Conservation (phyloP, 345 rosid species). For the Psidium guajava region DNA sequence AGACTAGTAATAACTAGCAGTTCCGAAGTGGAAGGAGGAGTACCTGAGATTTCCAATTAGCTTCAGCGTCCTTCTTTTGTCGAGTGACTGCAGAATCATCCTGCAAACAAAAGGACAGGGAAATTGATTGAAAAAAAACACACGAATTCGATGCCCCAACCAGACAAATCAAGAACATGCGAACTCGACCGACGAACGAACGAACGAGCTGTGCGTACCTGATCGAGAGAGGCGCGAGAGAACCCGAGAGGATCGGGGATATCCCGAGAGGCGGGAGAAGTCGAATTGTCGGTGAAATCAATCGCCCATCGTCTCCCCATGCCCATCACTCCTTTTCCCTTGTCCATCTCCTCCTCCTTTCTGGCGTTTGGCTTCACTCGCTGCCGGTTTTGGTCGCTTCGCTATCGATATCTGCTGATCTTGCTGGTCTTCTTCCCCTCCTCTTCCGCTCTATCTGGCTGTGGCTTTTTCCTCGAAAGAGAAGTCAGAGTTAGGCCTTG, state of each 20-base stretch:
- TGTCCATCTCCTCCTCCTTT: slow-evolving; percentile 44
- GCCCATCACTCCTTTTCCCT: slow-evolving; percentile 96
- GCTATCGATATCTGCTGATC: background rate
- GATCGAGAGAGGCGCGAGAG: slow-evolving; percentile 78
- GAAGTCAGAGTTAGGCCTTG: background rate
- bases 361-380: background rate
- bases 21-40: background rate
- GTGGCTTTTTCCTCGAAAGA: background rate
- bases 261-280: slow-evolving; percentile 76
- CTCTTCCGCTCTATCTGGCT: background rate
- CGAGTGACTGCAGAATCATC: slow-evolving; percentile 74
- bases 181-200: background rate
- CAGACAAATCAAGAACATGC: background rate
- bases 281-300: slow-evolving; percentile 82
- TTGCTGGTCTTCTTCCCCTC: background rate
- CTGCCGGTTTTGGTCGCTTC: background rate
- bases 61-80: slow-evolving; percentile 98
- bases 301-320: slow-evolving; percentile 96
- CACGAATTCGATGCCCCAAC: background rate
- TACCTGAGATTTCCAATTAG: slow-evolving; percentile 96
- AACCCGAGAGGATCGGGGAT: slow-evolving; percentile 91
- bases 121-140: background rate
- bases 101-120: slow-evolving; percentile 12
- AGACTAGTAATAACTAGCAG: background rate
- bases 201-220: slow-evolving; percentile 19